These are phyloP conservation scores for Poronia punctata DNA, from an alignment of 495 filamentous ascomycete species.

Conservation along the genomic window DNA sequence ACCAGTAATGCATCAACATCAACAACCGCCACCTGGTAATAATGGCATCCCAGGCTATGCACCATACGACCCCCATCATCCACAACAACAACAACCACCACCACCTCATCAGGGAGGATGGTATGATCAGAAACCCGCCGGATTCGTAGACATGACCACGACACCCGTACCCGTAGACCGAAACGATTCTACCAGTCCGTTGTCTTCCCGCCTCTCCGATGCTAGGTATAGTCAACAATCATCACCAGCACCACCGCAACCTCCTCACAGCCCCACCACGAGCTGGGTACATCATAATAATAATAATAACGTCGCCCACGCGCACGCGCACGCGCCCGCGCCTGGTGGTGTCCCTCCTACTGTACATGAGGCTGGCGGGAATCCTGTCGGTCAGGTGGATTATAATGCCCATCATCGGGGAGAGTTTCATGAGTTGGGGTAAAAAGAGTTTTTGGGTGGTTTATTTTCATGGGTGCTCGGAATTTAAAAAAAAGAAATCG, in stretches of 20 bases:
- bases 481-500: too few species aligned
- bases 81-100: conserved; percentile 11
- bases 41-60: conserved; percentile 7
- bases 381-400: conserved; percentile 19
- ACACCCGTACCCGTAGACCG: conserved; percentile 14
- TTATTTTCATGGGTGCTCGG: neutral
- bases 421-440: conserved; percentile 23
- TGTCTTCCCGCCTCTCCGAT: conserved; percentile 21
- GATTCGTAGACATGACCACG: conserved; percentile 13
- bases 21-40: neutral
- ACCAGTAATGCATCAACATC: neutral
- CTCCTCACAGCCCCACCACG: conserved; percentile 18
- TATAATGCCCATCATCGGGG: conserved; percentile 25
- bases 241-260: too few species aligned
- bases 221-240: conserved; percentile 16
- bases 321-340: neutral
- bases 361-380: conserved; percentile 26
- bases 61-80: conserved; percentile 19
- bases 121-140: conserved; percentile 20
- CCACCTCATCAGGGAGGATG: too few species aligned
- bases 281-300: too few species aligned
- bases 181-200: conserved; percentile 22
- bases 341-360: conserved; percentile 19
- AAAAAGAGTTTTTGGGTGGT: neutral
- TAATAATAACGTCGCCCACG: conserved; percentile 4